These are phyloP conservation scores for Secale cereale DNA, from an alignment of 176 grass and related monocot genomes.

Conservation along the genomic window DNA sequence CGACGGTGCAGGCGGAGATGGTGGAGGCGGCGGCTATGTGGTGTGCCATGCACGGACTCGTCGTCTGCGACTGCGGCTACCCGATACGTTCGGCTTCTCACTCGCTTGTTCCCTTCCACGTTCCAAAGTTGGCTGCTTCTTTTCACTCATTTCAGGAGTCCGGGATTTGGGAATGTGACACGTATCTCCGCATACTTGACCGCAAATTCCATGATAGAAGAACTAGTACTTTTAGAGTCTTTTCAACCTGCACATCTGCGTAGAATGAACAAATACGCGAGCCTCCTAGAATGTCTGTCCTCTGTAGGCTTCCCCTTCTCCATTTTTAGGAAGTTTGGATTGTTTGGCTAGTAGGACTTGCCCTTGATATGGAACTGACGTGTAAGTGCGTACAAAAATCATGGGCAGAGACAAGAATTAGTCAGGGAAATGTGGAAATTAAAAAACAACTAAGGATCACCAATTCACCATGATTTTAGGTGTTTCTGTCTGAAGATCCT, in stretches of 20 bases:
- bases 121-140: not conserved
- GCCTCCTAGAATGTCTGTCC: not conserved
- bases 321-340: not conserved
- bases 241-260: not conserved
- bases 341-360: not conserved
- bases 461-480: not conserved
- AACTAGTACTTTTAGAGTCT: not conserved
- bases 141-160: not conserved
- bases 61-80: slow-evolving; percentile 58
- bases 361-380: not conserved
- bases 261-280: not conserved
- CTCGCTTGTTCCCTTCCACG: not conserved
- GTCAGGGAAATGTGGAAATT: not conserved
- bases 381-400: not conserved
- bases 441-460: not conserved
- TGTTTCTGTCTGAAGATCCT: not conserved
- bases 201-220: not conserved
- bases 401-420: not conserved
- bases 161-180: not conserved
- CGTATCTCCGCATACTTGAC: not conserved
- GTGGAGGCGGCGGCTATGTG: slow-evolving; percentile 48
- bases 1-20: slow-evolving; percentile 34
- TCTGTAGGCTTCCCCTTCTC: not conserved
- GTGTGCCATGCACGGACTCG: slow-evolving; percentile 58
- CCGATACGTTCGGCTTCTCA: slow-evolving; percentile 25